Evolutionary conservation across 345 rosid genomes (phyloP), one percentile per base, ranked within the genome.

Genomic region (Conringia planisiliqua): DNA sequence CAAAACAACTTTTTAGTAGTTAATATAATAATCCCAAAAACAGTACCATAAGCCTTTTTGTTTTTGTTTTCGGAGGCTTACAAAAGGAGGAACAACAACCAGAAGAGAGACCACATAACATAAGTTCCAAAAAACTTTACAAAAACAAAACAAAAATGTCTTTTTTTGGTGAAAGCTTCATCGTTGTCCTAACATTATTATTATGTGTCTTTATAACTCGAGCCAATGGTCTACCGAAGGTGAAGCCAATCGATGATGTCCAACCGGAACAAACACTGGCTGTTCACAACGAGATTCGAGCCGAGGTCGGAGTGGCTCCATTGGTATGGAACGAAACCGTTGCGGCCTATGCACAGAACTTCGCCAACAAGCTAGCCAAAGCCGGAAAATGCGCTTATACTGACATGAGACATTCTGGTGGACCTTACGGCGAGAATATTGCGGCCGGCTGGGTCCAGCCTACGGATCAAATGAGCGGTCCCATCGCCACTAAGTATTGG

Each of bases 371-470:
- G 14, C 68, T 29, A 46, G 62, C 73, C 43, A 60, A 60, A 67
- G 73, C 62, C 39, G 73, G 22, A 35, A 58, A 8, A 70, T 87
- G 89, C 78, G n/a, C n/a, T 0, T 72, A 52, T 52, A 10, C 7
- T 10, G 27, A 36, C 0, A 70, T 81, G 4, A 70, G 33, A 20
- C 86, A 87, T 59, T 87, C 91, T 3, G 47, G 60, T 3, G 89
- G 89, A 36, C 82, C 85, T 0, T 84, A 81, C 17, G 89, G 88
- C 1, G 89, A 86, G 69, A 87, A 87, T 66, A 72, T 87, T 0
- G 89, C 85, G 10, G 16, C 73, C 20, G 79, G 89, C 29, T 65
- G 65, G 40, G 85, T 70, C 46, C 66, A 72, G 30, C 68, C 68
- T 24, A 3, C 1, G 8, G 73, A 62, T 55, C 66, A 62, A 22